Percentiles rank a stretch among this genome's conserved stretches.
Evolutionary conservation across 768 basidiomycete species (phyloP).

Genomic region (Cyclocybe aegerita): DNA sequence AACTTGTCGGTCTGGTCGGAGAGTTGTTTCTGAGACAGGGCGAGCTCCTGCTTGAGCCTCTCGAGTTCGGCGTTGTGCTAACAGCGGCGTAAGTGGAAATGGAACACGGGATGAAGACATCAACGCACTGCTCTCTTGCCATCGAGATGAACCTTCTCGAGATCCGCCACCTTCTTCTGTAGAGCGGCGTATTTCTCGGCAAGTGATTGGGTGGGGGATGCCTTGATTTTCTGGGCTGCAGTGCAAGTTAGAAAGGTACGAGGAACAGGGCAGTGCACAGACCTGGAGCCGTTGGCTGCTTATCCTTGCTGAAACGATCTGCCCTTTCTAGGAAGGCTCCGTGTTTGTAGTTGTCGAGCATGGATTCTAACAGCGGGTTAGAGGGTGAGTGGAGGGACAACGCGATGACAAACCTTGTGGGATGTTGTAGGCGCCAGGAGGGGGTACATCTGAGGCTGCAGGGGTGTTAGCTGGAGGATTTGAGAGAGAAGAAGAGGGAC

Average conservation of each 20-base stretch:
- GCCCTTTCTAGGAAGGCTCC: constrained; percentile 60
- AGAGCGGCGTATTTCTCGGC: constrained; percentile 54
- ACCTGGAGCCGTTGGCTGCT: constrained; percentile 42
- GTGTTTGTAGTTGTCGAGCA: constrained; percentile 52
- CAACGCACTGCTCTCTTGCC: constrained; percentile 61
- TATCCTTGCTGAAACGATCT: constrained; percentile 49
- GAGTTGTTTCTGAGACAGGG: constrained; percentile 43
- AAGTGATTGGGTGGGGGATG: constrained; percentile 19
- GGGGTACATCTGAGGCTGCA: constrained; percentile 50
- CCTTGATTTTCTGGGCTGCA: constrained; percentile 22
- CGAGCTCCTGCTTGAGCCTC: constrained; percentile 55
- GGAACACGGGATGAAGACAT: not conserved
- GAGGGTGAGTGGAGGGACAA: not conserved
- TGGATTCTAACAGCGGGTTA: constrained; percentile 31
- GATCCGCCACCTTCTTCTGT: constrained; percentile 62
- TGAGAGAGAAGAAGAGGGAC: constrained; percentile 20
- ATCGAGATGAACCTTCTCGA: constrained; percentile 62
- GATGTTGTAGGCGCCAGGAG: constrained; percentile 48
- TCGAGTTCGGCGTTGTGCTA: constrained; percentile 67
- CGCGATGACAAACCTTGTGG: constrained; percentile 30
- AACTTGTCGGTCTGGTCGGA: constrained; percentile 51
- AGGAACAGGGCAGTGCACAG: constrained; percentile 6
- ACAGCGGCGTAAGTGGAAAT: not conserved
- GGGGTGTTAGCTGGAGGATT: not conserved
- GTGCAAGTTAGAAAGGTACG: not conserved